A percentile compares a stretch with the other conserved stretches of the same genome.
Evolutionary conservation across 352 stramenopile genomes (phyloP).

Genomic region (Phytophthora hibernalis): DNA sequence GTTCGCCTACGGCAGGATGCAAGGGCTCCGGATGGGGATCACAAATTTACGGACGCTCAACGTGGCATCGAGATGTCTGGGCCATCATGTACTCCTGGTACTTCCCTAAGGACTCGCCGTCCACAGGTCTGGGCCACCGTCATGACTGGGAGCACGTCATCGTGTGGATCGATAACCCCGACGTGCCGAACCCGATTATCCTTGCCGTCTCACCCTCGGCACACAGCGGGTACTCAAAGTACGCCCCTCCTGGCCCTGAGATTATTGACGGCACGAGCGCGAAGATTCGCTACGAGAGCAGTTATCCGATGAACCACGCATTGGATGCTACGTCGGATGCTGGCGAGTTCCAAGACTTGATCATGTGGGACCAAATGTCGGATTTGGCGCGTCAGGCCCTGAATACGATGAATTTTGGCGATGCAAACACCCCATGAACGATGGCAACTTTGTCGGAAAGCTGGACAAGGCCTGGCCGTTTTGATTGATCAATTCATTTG

Average conservation of each 20-base stretch:
- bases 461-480: constrained; percentile 27
- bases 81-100: constrained; percentile 30
- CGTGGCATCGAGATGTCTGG: constrained; percentile 18
- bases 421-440: constrained; percentile 39
- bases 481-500: not conserved
- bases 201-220: not conserved
- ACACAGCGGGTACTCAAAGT: not conserved
- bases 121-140: constrained; percentile 37
- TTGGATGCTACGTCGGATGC: not conserved
- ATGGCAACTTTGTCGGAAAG: constrained; percentile 36
- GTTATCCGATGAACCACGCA: not conserved
- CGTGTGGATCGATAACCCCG: constrained; percentile 43
- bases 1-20: constrained; percentile 26
- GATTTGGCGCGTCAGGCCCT: constrained; percentile 2
- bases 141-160: constrained; percentile 59
- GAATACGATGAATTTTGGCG: constrained; percentile 32
- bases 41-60: constrained; percentile 28
- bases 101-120: constrained; percentile 45
- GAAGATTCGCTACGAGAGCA: not conserved
- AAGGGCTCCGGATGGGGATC: constrained; percentile 28
- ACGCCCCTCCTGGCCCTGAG: not conserved
- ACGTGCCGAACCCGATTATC: not conserved
- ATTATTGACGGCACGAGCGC: not conserved
- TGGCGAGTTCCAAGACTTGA: constrained; percentile 7
- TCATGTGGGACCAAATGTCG: constrained; percentile 18